Conservation (phyloP, 192 early-diverging fungal species). For the Mortierella alpina region DNA sequence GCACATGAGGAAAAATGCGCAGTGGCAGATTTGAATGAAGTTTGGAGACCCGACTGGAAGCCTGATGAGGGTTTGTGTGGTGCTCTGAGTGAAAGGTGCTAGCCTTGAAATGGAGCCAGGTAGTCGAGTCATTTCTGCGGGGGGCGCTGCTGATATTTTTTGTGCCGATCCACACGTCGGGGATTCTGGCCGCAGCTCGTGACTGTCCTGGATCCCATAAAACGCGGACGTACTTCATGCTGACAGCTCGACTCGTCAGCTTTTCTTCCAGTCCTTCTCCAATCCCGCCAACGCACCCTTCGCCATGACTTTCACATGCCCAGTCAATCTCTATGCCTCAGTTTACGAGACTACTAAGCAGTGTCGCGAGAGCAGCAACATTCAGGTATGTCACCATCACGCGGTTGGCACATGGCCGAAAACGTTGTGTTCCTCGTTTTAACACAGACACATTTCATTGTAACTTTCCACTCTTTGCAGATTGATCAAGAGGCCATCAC, state of each 20-base stretch:
- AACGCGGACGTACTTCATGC: too few species aligned
- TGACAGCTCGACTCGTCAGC: too few species aligned
- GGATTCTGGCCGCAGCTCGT: too few species aligned
- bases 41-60: too few species aligned
- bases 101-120: neutral
- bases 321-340: conserved; percentile 40
- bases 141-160: conserved; percentile 15
- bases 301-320: conserved; percentile 47
- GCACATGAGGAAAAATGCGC: neutral
- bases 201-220: too few species aligned
- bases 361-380: conserved; percentile 48
- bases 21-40: too few species aligned
- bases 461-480: conserved; percentile 5
- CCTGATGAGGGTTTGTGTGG: too few species aligned
- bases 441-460: too few species aligned
- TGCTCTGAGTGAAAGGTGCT: too few species aligned
- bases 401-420: neutral
- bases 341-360: conserved; percentile 27
- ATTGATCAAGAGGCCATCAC: conserved; percentile 33
- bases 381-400: conserved; percentile 19
- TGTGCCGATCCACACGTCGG: too few species aligned
- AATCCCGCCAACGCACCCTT: neutral
- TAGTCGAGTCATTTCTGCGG: conserved; percentile 10
- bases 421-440: neutral
- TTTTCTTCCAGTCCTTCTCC: neutral